phyloP scores from a whole-genome alignment of 2,329 filamentous ascomycete species.

The Mollisiaceae sp. region DNA sequence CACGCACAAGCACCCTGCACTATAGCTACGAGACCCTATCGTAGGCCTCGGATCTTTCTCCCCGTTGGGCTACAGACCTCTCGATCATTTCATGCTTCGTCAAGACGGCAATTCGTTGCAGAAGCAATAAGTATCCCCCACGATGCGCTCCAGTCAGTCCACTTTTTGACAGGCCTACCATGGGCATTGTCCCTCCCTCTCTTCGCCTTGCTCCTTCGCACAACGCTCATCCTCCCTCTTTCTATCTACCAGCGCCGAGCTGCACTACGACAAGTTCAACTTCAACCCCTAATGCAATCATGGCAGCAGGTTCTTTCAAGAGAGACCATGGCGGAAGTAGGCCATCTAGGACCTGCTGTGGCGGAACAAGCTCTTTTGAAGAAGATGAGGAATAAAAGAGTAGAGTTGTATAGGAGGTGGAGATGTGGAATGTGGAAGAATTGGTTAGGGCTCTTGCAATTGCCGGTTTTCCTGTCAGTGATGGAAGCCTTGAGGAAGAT shows the following conservation, averaged over 20 bases:
- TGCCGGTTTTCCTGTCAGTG: conserved; percentile 52
- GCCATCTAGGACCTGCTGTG: conserved; percentile 33
- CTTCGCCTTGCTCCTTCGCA: conserved; percentile 57
- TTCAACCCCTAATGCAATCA: conserved; percentile 49
- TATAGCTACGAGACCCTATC: background rate
- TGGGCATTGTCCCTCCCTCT: conserved; percentile 61
- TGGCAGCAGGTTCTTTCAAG: conserved; percentile 43
- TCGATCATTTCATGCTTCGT: conserved; percentile 57
- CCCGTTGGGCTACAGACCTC: background rate
- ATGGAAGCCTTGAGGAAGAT: conserved; percentile 55
- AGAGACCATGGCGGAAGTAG: conserved; percentile 36
- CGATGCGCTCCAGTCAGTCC: conserved; percentile 54
- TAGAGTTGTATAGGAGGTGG: conserved; percentile 44
- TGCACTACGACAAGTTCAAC: conserved; percentile 47
- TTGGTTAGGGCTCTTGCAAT: conserved; percentile 45
- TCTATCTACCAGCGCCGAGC: conserved; percentile 49
- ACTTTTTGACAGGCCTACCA: conserved; percentile 52
- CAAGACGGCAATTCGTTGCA: conserved; percentile 46
- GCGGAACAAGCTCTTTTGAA: conserved; percentile 27
- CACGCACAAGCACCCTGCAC: too few species aligned
- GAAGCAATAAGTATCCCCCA: conserved; percentile 49
- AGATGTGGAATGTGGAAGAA: conserved; percentile 44
- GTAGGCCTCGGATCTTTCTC: background rate
- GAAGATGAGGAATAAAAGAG: conserved; percentile 36
- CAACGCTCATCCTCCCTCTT: conserved; percentile 52